Percentiles rank a stretch among this genome's conserved stretches.
Conservation (phyloP, 495 filamentous ascomycete genomes). For the Cercophora sp. region DNA sequence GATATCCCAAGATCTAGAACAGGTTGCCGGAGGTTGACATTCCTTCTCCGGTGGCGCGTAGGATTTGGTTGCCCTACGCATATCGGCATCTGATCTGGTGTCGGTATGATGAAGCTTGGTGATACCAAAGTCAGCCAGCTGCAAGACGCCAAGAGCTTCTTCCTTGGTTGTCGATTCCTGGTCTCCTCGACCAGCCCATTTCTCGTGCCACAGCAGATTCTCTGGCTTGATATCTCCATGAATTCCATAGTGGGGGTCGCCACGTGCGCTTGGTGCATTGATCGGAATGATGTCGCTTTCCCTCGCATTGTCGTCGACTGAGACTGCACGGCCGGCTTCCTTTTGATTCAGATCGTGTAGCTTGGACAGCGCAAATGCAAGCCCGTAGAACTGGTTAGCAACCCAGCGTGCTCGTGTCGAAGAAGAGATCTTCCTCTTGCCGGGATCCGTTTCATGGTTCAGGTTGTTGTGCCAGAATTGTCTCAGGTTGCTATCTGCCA, state of each 20-base stretch:
- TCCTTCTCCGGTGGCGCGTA: conserved; percentile 8
- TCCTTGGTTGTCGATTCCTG: not conserved
- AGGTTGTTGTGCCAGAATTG: not conserved
- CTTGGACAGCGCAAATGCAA: conserved; percentile 1
- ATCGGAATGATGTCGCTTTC: too few relatives aligned
- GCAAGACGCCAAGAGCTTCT: conserved; percentile 3
- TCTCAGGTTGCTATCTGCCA: conserved; percentile 2
- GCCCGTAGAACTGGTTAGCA: not conserved
- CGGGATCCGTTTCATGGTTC: too few relatives aligned
- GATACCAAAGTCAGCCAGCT: conserved; percentile 14
- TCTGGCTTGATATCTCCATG: conserved; percentile 14
- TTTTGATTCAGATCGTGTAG: conserved; percentile 4
- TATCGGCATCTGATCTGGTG: not conserved
- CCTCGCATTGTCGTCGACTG: not conserved
- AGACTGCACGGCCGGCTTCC: not conserved
- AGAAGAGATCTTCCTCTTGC: not conserved
- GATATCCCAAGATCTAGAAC: conserved; percentile 11
- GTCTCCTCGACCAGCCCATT: conserved; percentile 10
- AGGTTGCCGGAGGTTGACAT: not conserved
- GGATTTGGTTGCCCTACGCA: not conserved
- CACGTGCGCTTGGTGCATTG: not conserved
- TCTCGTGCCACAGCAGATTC: conserved; percentile 9
- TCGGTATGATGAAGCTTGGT: conserved; percentile 7
- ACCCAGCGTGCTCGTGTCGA: conserved; percentile 2
- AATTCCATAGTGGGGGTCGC: conserved; percentile 9